Percentiles rank a stretch among this genome's conserved stretches.
Evolutionary conservation across 1,284 basidiomycete species (phyloP).

Genomic region (Ceratobasidium sp.): DNA sequence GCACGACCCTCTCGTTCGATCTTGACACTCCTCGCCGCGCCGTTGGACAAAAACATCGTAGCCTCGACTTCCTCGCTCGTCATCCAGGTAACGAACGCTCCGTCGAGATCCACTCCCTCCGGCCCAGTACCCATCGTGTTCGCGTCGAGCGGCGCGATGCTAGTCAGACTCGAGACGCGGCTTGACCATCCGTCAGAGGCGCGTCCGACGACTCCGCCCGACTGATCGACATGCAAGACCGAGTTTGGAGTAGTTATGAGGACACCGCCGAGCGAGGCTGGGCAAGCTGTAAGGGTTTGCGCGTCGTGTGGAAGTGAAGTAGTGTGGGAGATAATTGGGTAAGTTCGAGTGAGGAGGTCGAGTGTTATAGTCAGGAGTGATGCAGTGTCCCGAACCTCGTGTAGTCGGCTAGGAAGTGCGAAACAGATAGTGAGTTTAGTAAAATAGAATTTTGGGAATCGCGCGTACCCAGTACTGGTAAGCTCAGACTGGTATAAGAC

Average conservation of each 20-base stretch:
- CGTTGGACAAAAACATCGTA: conserved; percentile 70
- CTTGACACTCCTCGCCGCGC: conserved; percentile 73
- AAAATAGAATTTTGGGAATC: background rate
- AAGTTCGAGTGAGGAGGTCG: conserved; percentile 79
- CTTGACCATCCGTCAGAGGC: conserved; percentile 87
- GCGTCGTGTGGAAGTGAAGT: conserved; percentile 86
- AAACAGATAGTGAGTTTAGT: background rate
- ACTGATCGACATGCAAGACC: conserved; percentile 90
- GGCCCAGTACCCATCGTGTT: background rate
- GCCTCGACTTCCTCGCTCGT: background rate
- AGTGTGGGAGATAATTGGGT: conserved; percentile 84
- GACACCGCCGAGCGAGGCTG: conserved; percentile 84
- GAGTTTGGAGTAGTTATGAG: conserved; percentile 82
- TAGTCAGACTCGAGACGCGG: conserved; percentile 67
- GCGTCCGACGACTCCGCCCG: conserved; percentile 74
- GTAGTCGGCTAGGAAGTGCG: conserved; percentile 63
- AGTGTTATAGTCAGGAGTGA: conserved; percentile 88
- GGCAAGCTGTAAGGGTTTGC: conserved; percentile 79
- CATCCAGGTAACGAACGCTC: conserved; percentile 16
- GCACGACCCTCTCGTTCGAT: conserved; percentile 69
- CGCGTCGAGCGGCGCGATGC: conserved; percentile 51
- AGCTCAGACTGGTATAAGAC: conserved; percentile 85
- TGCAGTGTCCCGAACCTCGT: conserved; percentile 83
- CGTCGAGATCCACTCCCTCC: conserved; percentile 20
- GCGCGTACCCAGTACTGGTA: conserved; percentile 86